Conservation (phyloP, 768 basidiomycete genomes). For the Lactarius hengduanensis region DNA sequence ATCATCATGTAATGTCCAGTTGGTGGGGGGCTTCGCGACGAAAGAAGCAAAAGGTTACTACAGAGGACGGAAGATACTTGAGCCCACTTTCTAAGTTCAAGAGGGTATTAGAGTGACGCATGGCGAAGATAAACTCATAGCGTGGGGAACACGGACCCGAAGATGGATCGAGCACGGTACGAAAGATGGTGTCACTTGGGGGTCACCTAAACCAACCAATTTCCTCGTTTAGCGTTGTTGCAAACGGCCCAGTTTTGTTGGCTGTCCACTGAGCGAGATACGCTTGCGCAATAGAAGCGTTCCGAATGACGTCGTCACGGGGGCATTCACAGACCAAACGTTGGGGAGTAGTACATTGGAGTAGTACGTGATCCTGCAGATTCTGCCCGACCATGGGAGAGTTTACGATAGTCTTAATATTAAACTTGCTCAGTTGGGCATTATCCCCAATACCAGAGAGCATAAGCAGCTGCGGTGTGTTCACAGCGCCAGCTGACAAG, state of each 20-base stretch:
- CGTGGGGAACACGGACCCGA: conserved; percentile 32
- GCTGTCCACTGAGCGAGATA: conserved; percentile 11
- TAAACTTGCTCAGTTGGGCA: conserved; percentile 6
- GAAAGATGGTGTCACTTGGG: conserved; percentile 12
- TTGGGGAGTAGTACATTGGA: conserved; percentile 24
- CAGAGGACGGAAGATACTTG: not conserved
- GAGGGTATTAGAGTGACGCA: not conserved
- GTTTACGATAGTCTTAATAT: conserved; percentile 33
- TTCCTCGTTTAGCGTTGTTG: conserved; percentile 19
- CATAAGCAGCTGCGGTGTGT: conserved; percentile 30
- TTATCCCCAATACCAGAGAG: conserved; percentile 30
- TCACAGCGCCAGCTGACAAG: conserved; percentile 27
- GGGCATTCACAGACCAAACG: conserved; percentile 24
- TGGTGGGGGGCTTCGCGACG: not conserved
- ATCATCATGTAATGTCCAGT: conserved; percentile 10
- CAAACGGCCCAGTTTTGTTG: conserved; percentile 22
- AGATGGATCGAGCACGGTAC: conserved; percentile 29
- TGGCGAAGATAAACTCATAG: conserved; percentile 28
- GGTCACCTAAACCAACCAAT: conserved; percentile 31
- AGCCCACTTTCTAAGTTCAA: not conserved
- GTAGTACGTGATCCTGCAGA: conserved; percentile 34
- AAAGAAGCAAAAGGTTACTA: conserved; percentile 9
- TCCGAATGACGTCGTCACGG: conserved; percentile 9
- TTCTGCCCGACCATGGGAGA: conserved; percentile 36
- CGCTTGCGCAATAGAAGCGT: not conserved